Base-by-base conservation (phyloP, 768 basidiomycete genomes). In the Xerocomus brunneocitrinus region DNA sequence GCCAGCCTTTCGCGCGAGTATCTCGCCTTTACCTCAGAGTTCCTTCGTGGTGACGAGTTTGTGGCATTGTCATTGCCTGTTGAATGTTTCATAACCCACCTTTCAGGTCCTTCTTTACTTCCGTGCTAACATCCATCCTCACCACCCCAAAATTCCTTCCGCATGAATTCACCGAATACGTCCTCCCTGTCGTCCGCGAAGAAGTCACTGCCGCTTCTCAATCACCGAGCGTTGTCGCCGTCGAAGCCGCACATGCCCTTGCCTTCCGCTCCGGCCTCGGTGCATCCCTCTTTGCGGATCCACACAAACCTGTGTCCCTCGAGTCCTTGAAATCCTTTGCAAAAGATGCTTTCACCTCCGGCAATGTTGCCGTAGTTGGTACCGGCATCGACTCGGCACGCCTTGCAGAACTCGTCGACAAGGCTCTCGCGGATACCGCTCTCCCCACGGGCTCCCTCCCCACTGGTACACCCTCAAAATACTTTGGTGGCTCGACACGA, bases 241-340 rank as follows among this genome's bases (percentile, higher is more conserved):
- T 98, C 52, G 95, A 99, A 65, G 74, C 86, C 35, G 94, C 93
- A 4, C 95, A 98, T 69, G 71, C 80, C 41, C 76, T 95, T 53
- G 95, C 95, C 41, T 99, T 98, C 89, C 92, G 95, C 65, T 78
- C 77, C 40, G 95, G 95, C 14, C 92, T 98, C 62, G 95, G 95
- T 62, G 80, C 88, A 60, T 87, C 95, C 24, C 81, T 98, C 55
- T 92, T 91, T 72, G 87, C 93, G 19, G 75, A 85, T n/a, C 75
- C 82, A 14, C 84, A 89, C 65, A 73, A 73, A 54, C 72, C 78
- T 59, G 70, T 90, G 61, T 79, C 83, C 45, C 77, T 79, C 22
- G 79, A 78, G 12, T 87, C 91, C 59, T 79, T 95, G 63, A 84
- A 85, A 66, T 72, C 79, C 2, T 94, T 81, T 63, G 92, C 92